Evolutionary conservation across 2,329 filamentous ascomycete species (phyloP).

Genomic region (Phyllosticta citribraziliensis): DNA sequence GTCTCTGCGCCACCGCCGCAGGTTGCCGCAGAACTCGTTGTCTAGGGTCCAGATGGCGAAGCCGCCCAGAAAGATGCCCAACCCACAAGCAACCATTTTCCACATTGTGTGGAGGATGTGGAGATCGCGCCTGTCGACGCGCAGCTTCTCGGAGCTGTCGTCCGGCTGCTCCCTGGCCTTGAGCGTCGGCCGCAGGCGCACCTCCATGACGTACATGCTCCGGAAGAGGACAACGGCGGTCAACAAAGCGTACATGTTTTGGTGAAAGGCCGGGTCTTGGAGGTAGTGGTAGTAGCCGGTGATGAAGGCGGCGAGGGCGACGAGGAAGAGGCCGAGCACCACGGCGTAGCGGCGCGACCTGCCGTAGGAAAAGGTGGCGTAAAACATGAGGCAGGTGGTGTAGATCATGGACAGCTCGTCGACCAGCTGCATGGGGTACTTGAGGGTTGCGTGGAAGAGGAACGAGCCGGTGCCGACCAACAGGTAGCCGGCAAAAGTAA

Average conservation of each 20-base stretch:
- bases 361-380: constrained; percentile 65
- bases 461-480: constrained; percentile 53
- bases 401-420: constrained; percentile 66
- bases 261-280: constrained; percentile 75
- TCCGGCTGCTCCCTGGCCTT: constrained; percentile 30
- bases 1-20: constrained; percentile 55
- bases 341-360: constrained; percentile 42
- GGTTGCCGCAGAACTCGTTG: constrained; percentile 59
- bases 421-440: constrained; percentile 62
- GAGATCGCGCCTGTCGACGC: constrained; percentile 46
- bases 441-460: constrained; percentile 53
- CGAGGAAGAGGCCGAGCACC: constrained; percentile 47
- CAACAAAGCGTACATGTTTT: constrained; percentile 64
- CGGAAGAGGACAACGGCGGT: constrained; percentile 62
- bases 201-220: constrained; percentile 69
- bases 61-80: constrained; percentile 62
- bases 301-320: constrained; percentile 51
- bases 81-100: constrained; percentile 59
- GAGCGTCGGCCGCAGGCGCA: constrained; percentile 49
- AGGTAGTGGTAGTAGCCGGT: constrained; percentile 74
- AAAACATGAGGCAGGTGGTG: constrained; percentile 55
- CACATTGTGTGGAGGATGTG: constrained; percentile 61
- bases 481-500: constrained; percentile 54
- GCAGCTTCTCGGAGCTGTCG: constrained; percentile 22
- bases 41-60: constrained; percentile 74